phyloP scores from a whole-genome alignment of 305 asterid species.

The Fraxinus platypoda region DNA sequence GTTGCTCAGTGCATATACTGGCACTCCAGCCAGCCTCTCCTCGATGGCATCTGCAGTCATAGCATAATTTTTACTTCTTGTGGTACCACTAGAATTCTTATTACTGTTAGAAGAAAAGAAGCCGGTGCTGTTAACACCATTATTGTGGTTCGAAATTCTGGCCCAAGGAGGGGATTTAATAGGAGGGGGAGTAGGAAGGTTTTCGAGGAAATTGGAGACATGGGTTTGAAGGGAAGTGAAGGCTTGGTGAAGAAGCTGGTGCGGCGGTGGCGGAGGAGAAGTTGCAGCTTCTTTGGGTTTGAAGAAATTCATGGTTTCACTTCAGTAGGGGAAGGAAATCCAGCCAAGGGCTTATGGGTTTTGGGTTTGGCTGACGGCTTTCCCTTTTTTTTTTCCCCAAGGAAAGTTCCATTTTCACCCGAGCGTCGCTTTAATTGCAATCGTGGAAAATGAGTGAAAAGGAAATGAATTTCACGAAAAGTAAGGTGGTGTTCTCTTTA shows the following conservation, averaged over 20 bases:
- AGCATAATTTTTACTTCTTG: constrained; percentile 18
- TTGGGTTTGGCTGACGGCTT: not conserved
- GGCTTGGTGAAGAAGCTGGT: constrained; percentile 48
- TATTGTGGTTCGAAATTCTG: constrained; percentile 33
- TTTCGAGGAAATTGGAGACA: constrained; percentile 48
- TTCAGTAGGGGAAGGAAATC: not conserved
- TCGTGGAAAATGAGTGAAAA: too few species aligned
- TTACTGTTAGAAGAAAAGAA: not conserved
- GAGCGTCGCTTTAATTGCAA: too few species aligned
- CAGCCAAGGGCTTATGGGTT: not conserved
- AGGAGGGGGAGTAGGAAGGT: constrained; percentile 29
- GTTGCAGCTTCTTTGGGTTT: constrained; percentile 21
- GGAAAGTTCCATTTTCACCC: not conserved
- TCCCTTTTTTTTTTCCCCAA: too few species aligned
- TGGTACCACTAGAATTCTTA: not conserved
- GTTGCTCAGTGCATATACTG: constrained; percentile 75
- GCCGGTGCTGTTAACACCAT: not conserved
- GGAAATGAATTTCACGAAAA: too few species aligned
- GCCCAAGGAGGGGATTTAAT: constrained; percentile 39
- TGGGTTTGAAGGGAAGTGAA: constrained; percentile 60
- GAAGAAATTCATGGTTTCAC: constrained; percentile 36
- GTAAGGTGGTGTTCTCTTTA: too few species aligned
- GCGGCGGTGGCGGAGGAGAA: constrained; percentile 30
- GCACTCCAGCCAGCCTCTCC: constrained; percentile 82
- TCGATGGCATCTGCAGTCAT: constrained; percentile 57